Conservation (phyloP, 2,329 filamentous ascomycete species). For the Botryotinia narcissicola region DNA sequence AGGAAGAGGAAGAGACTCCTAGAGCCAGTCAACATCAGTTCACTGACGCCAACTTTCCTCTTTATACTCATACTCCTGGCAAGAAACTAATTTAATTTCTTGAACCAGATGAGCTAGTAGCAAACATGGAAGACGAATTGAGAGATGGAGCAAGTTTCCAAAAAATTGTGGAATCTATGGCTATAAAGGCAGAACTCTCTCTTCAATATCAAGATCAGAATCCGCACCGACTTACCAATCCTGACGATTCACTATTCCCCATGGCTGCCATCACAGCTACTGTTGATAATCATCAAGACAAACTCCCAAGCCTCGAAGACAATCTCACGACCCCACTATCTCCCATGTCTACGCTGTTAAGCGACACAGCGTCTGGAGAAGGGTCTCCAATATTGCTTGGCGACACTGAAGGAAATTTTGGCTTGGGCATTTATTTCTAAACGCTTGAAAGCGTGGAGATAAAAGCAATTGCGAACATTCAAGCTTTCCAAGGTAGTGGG, state of each 20-base stretch:
- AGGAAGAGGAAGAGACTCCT: neutral
- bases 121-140: slow-evolving; percentile 30
- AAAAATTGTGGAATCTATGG: neutral
- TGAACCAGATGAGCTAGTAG: slow-evolving; percentile 38
- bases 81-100: slow-evolving; percentile 40
- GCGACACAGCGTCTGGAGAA: neutral
- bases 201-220: neutral
- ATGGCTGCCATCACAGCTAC: neutral
- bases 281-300: neutral
- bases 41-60: neutral
- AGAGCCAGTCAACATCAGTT: neutral
- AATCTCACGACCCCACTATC: neutral
- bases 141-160: neutral
- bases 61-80: slow-evolving; percentile 30
- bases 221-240: neutral
- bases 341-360: neutral
- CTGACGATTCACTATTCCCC: neutral
- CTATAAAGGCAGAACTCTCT: neutral
- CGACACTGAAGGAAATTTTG: neutral
- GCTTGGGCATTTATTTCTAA: neutral
- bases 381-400: no score
- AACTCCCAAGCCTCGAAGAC: neutral
- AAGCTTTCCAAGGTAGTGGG: no score
- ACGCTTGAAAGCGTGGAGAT: neutral
- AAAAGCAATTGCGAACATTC: neutral